Evolutionary conservation across 2,329 filamentous ascomycete species (phyloP), one percentile per base, ranked within the genome.

Genomic region (Fusarium sororula): DNA sequence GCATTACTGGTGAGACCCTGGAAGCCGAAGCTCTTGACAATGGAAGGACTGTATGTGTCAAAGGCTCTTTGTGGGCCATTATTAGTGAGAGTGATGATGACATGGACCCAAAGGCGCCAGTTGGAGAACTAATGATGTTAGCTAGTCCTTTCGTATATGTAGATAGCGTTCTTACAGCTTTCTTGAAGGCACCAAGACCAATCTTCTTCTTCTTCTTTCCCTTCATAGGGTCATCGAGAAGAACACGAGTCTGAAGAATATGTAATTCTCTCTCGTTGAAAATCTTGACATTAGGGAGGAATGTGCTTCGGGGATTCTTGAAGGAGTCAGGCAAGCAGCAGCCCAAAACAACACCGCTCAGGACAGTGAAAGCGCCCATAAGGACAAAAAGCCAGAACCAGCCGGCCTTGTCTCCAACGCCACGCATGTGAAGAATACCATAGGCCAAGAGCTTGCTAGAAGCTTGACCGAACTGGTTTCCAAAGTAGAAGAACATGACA

Each of bases 311-410:
- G 4, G 85, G 86, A 47, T 84, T 83, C 67, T 77, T 78, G 73
- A 86, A 85, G 3, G 83, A 84, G 74, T 87, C 84, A 5, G 85
- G 85, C 28, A 87, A 80, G 57, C 80, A 83, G 57, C 83, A 81
- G 8, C 85, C 83, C 7, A 85, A 79, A 30, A 87, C 66, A 63
- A 85, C 76, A 37, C 85, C 84, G 32, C 80, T 79, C 18, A 83
- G 63, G 17, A 89, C 77, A n/a, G 87, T 89, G 70, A 90, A 88
- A 20, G 81, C 76, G 2, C 87, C 88, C 82, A 89, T 88, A 35
- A 89, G 79, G 17, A 81, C 77, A 72, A 89, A 90, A 4, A 90
- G 81, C 88, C 88, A 90, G 72, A 87, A 86, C 88, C 88, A 90
- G n/a, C 88, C 88, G 1, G 85, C 76, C 61, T 85, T 80, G 12